These are phyloP conservation scores for Chlamydomonas sp. DNA, from an alignment of 139 green algal species.

Conservation along the genomic window DNA sequence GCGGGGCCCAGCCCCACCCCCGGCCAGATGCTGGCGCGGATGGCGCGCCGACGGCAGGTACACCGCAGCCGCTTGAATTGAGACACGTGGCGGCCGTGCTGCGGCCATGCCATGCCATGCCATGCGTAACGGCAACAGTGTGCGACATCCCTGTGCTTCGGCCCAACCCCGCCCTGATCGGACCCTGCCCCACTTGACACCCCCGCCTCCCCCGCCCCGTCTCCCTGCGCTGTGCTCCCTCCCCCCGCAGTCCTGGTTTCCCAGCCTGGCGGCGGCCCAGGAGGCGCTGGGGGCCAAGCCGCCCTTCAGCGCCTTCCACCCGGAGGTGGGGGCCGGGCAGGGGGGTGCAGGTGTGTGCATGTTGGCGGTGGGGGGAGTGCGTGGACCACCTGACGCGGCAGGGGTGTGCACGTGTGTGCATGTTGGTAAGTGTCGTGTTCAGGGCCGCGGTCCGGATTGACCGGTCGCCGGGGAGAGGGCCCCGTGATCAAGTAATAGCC, in stretches of 20 bases:
- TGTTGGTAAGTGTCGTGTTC: background rate
- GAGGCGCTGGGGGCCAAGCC: constrained; percentile 18
- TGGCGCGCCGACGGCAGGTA: constrained; percentile 29
- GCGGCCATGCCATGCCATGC: no score
- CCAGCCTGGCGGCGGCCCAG: constrained; percentile 10
- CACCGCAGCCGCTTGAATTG: background rate
- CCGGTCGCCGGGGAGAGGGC: no score
- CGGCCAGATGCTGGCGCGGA: background rate
- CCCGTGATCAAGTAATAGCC: no score
- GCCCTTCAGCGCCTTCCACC: constrained; percentile 38
- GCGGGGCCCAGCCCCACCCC: no score
- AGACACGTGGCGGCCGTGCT: no score
- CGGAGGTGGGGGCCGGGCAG: background rate
- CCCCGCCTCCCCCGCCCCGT: background rate
- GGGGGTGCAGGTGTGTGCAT: background rate
- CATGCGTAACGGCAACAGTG: no score
- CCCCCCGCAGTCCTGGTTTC: background rate
- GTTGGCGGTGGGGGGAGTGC: background rate
- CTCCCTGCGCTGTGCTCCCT: background rate
- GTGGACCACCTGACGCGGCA: background rate
- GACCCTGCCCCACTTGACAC: background rate
- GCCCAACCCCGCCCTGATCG: background rate
- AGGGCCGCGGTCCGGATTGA: no score
- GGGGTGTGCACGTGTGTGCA: background rate
- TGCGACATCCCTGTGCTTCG: no score